Conservation (phyloP, 2,329 filamentous ascomycete genomes). For the Exophiala sp. region DNA sequence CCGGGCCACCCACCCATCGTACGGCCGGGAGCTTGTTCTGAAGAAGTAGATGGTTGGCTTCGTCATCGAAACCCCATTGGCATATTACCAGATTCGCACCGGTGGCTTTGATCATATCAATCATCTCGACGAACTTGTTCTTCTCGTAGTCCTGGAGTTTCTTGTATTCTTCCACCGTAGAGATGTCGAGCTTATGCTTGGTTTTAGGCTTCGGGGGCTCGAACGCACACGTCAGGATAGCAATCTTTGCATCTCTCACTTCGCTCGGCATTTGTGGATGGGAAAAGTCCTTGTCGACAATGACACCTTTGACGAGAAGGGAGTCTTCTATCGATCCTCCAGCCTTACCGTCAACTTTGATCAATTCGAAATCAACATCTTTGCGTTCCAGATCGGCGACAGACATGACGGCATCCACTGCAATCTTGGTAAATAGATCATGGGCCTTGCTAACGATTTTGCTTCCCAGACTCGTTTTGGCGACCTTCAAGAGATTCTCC, state of each 20-base stretch:
- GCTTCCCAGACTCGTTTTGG: slow-evolving; percentile 90
- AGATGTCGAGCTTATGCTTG: slow-evolving; percentile 98
- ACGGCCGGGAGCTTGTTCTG: slow-evolving; percentile 96
- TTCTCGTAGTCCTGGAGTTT: slow-evolving; percentile 93
- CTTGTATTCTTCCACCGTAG: slow-evolving; percentile 95
- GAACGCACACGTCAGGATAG: slow-evolving; percentile 95
- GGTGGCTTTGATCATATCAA: slow-evolving; percentile 93
- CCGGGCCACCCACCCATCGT: slow-evolving; percentile 94
- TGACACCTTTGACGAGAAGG: slow-evolving; percentile 91
- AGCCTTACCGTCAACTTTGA: slow-evolving; percentile 98
- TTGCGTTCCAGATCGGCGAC: slow-evolving; percentile 93
- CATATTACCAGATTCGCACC: slow-evolving; percentile 97
- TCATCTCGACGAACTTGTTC: slow-evolving; percentile 97
- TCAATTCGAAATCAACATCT: slow-evolving; percentile 97
- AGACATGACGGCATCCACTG: slow-evolving; percentile 91
- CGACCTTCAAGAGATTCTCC: slow-evolving; percentile 84
- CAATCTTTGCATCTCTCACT: slow-evolving; percentile 91
- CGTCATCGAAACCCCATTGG: slow-evolving; percentile 99
- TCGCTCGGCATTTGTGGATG: slow-evolving; percentile 98
- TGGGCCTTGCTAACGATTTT: slow-evolving; percentile 99
- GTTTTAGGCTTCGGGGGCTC: slow-evolving; percentile 99
- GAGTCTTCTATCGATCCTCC: slow-evolving; percentile 90
- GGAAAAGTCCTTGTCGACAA: slow-evolving; percentile 99
- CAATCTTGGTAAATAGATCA: slow-evolving; percentile 95
- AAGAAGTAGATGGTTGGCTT: slow-evolving; percentile 93